Percentiles rank a stretch among this genome's conserved stretches.
phyloP scores from a whole-genome alignment of 768 basidiomycete genomes.

The Russula olivacea region DNA sequence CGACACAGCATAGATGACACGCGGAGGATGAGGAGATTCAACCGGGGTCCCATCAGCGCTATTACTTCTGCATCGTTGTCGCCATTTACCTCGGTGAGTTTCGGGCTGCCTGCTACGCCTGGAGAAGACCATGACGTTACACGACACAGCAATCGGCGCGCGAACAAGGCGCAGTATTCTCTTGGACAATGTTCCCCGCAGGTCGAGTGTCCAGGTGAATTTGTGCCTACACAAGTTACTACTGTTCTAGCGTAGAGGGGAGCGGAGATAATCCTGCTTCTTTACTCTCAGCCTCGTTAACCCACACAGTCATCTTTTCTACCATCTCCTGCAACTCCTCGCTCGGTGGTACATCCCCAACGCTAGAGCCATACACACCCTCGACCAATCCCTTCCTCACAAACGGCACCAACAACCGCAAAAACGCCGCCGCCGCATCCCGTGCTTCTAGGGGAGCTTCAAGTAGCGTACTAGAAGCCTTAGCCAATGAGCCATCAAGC shows the following conservation, averaged over 20 bases:
- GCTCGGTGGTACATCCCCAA: slow-evolving; percentile 8
- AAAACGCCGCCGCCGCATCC: slow-evolving; percentile 50
- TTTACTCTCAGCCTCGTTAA: not conserved
- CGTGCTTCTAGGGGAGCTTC: slow-evolving; percentile 30
- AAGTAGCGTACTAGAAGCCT: slow-evolving; percentile 42
- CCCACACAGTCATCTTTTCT: slow-evolving; percentile 12
- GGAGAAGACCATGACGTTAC: slow-evolving; percentile 11
- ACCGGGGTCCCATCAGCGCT: not conserved
- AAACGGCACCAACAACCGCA: slow-evolving; percentile 62
- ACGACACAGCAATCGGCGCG: slow-evolving; percentile 5
- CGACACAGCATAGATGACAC: slow-evolving; percentile 1
- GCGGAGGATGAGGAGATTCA: slow-evolving; percentile 9
- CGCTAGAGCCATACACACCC: slow-evolving; percentile 56
- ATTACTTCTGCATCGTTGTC: not conserved
- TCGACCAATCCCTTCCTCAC: slow-evolving; percentile 61
- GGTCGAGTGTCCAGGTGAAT: not conserved
- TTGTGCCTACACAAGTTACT: not conserved
- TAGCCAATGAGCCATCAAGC: slow-evolving; percentile 49
- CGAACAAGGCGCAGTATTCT: no score
- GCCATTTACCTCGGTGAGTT: not conserved
- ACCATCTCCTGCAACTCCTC: slow-evolving; percentile 8
- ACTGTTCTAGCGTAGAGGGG: not conserved
- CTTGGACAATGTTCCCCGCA: no score
- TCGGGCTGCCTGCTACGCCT: not conserved
- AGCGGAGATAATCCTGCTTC: not conserved